These are phyloP conservation scores for Cutaneotrichosporon mucoides DNA, from an alignment of 1,284 basidiomycete species.

Conservation along the genomic window DNA sequence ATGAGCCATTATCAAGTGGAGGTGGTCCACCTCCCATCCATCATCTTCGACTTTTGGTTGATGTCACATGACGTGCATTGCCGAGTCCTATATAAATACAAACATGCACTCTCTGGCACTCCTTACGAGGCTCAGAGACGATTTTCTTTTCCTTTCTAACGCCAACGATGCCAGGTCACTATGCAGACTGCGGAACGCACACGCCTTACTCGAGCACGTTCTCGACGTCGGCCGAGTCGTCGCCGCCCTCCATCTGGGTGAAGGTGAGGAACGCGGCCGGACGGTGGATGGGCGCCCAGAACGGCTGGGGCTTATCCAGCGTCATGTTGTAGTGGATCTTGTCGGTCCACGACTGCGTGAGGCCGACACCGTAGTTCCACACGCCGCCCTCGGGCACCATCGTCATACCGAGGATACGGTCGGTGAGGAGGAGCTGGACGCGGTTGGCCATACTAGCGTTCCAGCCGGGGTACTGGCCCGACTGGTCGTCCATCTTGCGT, in stretches of 20 bases:
- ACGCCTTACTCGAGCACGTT: slow-evolving; percentile 53
- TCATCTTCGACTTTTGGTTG: not conserved
- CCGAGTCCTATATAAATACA: slow-evolving; percentile 1
- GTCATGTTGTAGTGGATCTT: slow-evolving; percentile 79
- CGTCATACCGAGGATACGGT: slow-evolving; percentile 87
- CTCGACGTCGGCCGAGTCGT: slow-evolving; percentile 86
- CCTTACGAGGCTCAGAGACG: not conserved
- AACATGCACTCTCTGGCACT: slow-evolving; percentile 2
- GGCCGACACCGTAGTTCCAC: slow-evolving; percentile 89
- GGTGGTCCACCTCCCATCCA: not conserved
- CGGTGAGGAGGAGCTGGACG: slow-evolving; percentile 89
- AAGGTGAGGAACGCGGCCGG: slow-evolving; percentile 88
- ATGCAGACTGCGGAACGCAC: not conserved
- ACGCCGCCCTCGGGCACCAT: slow-evolving; percentile 83
- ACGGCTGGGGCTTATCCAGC: slow-evolving; percentile 83
- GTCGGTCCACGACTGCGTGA: slow-evolving; percentile 87
- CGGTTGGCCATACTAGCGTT: slow-evolving; percentile 97
- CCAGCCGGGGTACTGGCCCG: slow-evolving; percentile 84
- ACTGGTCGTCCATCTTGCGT: slow-evolving; percentile 81
- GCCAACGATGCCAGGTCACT: not conserved
- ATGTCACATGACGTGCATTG: slow-evolving; percentile 2
- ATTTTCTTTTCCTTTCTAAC: not conserved
- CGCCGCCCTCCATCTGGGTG: slow-evolving; percentile 65
- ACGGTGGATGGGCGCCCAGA: slow-evolving; percentile 95
- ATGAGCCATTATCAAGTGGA: slow-evolving; percentile 7